Conservation (phyloP, 176 grass and related monocot species). For the Phragmites australis region DNA sequence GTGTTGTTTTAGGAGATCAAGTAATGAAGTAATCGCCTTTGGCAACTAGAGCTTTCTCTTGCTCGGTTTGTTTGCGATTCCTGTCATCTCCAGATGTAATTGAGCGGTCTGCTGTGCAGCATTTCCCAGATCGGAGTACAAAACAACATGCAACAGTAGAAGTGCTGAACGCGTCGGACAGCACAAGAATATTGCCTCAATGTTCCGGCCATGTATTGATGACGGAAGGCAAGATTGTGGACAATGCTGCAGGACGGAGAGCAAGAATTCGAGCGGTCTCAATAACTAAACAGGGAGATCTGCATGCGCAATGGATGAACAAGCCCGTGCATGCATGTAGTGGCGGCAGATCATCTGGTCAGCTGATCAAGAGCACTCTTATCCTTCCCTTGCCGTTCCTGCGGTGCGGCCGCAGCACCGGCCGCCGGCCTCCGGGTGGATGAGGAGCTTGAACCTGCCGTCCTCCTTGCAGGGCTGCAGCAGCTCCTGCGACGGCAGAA, state of each 20-base stretch:
- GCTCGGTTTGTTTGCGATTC: not conserved
- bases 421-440: conserved; percentile 44
- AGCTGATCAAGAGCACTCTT: conserved; percentile 5
- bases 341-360: not conserved
- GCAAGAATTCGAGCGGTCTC: not conserved
- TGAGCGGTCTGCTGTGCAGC: not conserved
- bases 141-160: not conserved
- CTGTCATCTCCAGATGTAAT: not conserved
- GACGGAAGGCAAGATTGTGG: conserved; percentile 24
- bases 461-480: conserved; percentile 59
- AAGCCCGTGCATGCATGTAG: not conserved
- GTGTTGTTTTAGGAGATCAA: too few relatives aligned
- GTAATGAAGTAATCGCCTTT: too few relatives aligned
- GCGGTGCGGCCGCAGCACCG: not conserved
- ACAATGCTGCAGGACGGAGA: conserved; percentile 19
- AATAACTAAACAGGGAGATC: not conserved
- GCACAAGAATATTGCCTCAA: not conserved
- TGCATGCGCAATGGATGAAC: not conserved
- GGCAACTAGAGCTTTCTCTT: too few relatives aligned
- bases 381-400: conserved; percentile 2
- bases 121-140: not conserved
- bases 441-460: conserved; percentile 67
- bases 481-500: conserved; percentile 62
- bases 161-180: not conserved
- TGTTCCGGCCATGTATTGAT: conserved; percentile 13